Conservation (phyloP, 441 rosid species). For the Pelargonium myrrhifolium region DNA sequence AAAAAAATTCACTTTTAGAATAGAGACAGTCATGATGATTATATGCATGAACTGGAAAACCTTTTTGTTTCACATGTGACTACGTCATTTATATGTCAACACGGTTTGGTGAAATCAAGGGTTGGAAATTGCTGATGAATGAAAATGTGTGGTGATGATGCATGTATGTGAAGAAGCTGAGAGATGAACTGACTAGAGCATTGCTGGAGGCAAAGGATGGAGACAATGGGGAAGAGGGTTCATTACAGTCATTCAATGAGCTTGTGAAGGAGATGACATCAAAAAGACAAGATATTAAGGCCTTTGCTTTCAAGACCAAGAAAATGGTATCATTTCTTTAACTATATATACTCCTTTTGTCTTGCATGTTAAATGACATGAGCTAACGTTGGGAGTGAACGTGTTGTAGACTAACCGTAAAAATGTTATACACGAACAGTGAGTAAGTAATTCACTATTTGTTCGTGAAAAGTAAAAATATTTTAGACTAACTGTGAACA, state of each 20-base stretch:
- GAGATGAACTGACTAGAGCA: constrained; percentile 76
- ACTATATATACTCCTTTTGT: not conserved
- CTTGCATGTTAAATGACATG: no score
- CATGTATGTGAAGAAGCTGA: constrained; percentile 45
- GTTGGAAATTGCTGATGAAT: not conserved
- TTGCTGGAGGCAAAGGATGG: constrained; percentile 53
- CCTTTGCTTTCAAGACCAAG: constrained; percentile 72
- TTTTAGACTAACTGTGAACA: no score
- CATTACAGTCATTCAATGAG: constrained; percentile 58
- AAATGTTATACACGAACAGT: no score
- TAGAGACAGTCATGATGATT: not conserved
- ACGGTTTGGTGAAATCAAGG: constrained; percentile 5
- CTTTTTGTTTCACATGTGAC: not conserved
- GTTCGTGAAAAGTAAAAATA: no score
- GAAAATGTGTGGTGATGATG: constrained; percentile 2
- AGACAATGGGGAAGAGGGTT: constrained; percentile 31
- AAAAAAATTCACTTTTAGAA: no score
- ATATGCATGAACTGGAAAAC: not conserved
- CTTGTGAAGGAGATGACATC: constrained; percentile 62
- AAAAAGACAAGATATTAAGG: constrained; percentile 52
- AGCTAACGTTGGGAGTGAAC: no score
- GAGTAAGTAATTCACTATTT: no score
- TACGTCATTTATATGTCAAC: not conserved
- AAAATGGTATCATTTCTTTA: constrained; percentile 46
- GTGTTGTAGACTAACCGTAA: no score